Evolutionary conservation across 371 early-diverging fungal species (phyloP).

Genomic region (Paramicrosporidium saccamoebae): DNA sequence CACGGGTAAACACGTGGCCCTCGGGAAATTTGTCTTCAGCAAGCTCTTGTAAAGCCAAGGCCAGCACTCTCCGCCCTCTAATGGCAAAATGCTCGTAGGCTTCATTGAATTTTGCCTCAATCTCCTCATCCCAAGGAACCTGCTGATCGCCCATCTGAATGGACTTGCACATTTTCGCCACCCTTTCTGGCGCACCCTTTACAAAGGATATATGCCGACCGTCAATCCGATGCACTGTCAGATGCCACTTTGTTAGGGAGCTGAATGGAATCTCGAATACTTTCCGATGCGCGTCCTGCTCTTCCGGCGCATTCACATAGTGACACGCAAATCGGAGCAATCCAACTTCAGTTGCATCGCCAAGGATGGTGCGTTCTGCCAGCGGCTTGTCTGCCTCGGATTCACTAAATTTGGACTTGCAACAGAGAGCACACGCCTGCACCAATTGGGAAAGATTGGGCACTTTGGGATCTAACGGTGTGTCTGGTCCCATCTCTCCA

Average conservation of each 20-base stretch:
- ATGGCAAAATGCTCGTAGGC: slow-evolving; percentile 49
- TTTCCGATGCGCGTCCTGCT: slow-evolving; percentile 23
- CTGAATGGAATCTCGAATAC: slow-evolving; percentile 86
- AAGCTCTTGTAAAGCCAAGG: slow-evolving; percentile 40
- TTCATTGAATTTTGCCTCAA: slow-evolving; percentile 18
- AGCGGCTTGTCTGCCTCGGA: slow-evolving; percentile 47
- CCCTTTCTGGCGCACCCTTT: slow-evolving; percentile 80
- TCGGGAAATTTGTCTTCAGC: slow-evolving; percentile 22
- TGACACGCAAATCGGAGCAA: slow-evolving; percentile 36
- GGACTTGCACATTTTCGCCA: slow-evolving; percentile 29
- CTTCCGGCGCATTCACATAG: slow-evolving; percentile 22
- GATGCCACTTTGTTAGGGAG: slow-evolving; percentile 68
- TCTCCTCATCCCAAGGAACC: slow-evolving; percentile 16
- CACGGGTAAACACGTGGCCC: slow-evolving; percentile 26
- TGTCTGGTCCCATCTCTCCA: neutral
- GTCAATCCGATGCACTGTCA: slow-evolving; percentile 37
- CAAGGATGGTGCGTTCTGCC: slow-evolving; percentile 25
- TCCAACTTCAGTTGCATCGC: slow-evolving; percentile 77
- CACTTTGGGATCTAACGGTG: slow-evolving; percentile 5
- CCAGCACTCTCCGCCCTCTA: slow-evolving; percentile 74
- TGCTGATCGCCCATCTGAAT: slow-evolving; percentile 13
- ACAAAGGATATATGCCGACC: slow-evolving; percentile 35
- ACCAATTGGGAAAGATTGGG: slow-evolving; percentile 30
- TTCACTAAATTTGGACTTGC: slow-evolving; percentile 50
- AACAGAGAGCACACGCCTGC: slow-evolving; percentile 29